A percentile compares a stretch with the other conserved stretches of the same genome.
These are phyloP conservation scores for Ramalina intermedia DNA, from an alignment of 495 filamentous ascomycete species.

Conservation along the genomic window DNA sequence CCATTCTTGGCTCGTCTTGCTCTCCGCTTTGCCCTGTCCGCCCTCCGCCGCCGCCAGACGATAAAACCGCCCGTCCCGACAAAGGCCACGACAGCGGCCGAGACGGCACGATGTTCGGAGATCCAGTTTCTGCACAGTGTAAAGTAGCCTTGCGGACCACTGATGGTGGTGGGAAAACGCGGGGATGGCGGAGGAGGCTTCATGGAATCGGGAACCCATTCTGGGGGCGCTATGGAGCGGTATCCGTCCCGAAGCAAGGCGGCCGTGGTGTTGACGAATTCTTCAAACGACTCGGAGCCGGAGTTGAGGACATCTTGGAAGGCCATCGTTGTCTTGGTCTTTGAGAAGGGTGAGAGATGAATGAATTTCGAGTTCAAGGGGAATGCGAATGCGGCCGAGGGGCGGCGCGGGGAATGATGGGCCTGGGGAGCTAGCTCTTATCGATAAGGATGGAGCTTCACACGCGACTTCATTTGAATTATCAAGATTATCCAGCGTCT, in stretches of 20 bases:
- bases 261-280: conserved; percentile 57
- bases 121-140: conserved; percentile 47
- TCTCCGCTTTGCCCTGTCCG: conserved; percentile 49
- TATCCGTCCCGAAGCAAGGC: conserved; percentile 45
- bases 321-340: conserved; percentile 48
- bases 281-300: conserved; percentile 64
- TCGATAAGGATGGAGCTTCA: neutral
- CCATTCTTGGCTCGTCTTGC: conserved; percentile 69
- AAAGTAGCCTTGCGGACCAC: conserved; percentile 22
- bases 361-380: neutral
- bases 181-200: conserved; percentile 41
- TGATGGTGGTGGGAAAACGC: conserved; percentile 18
- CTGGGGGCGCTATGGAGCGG: conserved; percentile 27
- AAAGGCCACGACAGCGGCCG: conserved; percentile 51
- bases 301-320: conserved; percentile 57
- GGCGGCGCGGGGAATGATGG: neutral
- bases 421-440: neutral
- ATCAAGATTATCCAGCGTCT: no score
- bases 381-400: neutral
- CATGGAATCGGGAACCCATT: conserved; percentile 56
- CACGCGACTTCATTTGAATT: no score
- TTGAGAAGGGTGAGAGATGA: neutral
- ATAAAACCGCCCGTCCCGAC: conserved; percentile 54
- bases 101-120: conserved; percentile 50
- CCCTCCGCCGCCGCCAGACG: conserved; percentile 45